phyloP scores from a whole-genome alignment of 2,329 filamentous ascomycete species.

The Penicillium sp. region DNA sequence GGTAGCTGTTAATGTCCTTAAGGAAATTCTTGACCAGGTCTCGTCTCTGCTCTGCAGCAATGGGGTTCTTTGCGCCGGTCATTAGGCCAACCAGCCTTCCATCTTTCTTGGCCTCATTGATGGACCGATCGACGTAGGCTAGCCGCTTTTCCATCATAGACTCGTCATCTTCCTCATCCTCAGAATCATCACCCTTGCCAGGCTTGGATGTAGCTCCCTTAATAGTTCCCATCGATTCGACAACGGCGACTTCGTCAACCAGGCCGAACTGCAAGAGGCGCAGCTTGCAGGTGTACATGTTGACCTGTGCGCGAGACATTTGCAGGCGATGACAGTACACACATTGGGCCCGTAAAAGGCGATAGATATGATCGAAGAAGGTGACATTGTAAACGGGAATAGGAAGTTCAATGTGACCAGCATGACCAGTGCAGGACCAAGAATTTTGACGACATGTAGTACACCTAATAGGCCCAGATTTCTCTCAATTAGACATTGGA shows the following conservation, averaged over 20 bases:
- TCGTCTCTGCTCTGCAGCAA: constrained; percentile 74
- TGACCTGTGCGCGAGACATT: constrained; percentile 72
- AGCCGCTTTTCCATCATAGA: constrained; percentile 59
- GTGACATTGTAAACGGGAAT: constrained; percentile 94
- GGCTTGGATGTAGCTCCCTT: constrained; percentile 48
- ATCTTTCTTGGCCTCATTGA: constrained; percentile 60
- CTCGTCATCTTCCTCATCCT: constrained; percentile 60
- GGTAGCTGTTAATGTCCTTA: constrained; percentile 66
- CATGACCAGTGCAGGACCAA: constrained; percentile 83
- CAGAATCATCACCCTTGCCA: constrained; percentile 58
- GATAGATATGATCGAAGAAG: constrained; percentile 89
- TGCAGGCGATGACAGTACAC: constrained; percentile 87
- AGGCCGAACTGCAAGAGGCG: constrained; percentile 83
- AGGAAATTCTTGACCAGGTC: constrained; percentile 80
- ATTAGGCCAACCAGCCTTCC: constrained; percentile 44
- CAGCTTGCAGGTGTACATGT: constrained; percentile 80
- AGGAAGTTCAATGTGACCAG: constrained; percentile 92
- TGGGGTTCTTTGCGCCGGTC: constrained; percentile 73
- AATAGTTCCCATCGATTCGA: constrained; percentile 53
- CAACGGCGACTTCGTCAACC: constrained; percentile 64
- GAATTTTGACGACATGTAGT: constrained; percentile 86
- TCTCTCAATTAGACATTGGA: constrained; percentile 14
- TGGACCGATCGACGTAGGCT: constrained; percentile 70
- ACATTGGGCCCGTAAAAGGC: constrained; percentile 83
- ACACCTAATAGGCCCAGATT: constrained; percentile 60